These are phyloP conservation scores for Ceratobasidium sp. DNA, from an alignment of 1,284 basidiomycete species.

Conservation along the genomic window DNA sequence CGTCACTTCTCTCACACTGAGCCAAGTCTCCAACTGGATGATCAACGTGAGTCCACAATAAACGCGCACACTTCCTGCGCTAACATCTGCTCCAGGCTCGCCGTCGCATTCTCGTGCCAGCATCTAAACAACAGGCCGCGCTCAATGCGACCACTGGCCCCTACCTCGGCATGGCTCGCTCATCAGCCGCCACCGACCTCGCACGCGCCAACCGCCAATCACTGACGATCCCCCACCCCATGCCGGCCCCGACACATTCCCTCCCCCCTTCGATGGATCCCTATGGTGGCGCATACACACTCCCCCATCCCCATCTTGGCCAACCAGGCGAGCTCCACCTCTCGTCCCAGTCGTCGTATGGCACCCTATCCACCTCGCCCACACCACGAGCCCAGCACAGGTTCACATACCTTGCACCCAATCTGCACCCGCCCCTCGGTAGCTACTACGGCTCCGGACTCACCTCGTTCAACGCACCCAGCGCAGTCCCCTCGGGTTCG, in stretches of 20 bases:
- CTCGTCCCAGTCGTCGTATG: neutral
- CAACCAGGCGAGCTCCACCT: conserved; percentile 17
- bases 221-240: conserved; percentile 8
- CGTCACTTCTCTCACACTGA: conserved; percentile 84
- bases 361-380: conserved; percentile 1
- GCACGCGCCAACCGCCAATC: conserved; percentile 19
- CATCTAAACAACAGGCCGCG: conserved; percentile 69
- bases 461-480: neutral
- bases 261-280: conserved; percentile 13
- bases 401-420: conserved; percentile 2
- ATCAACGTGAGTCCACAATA: conserved; percentile 69
- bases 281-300: conserved; percentile 25
- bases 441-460: conserved; percentile 24
- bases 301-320: conserved; percentile 11
- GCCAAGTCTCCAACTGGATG: conserved; percentile 91
- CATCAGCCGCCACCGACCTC: conserved; percentile 22
- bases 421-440: too few relatives aligned
- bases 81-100: conserved; percentile 61
- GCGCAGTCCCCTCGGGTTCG: neutral
- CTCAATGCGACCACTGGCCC: conserved; percentile 53
- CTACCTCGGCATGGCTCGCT: conserved; percentile 19
- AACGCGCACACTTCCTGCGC: conserved; percentile 32
- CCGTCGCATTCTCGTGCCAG: conserved; percentile 77
- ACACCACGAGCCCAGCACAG: neutral
- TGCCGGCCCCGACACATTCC: neutral